These are phyloP conservation scores for Ophiostoma fasciatum DNA, from an alignment of 2,329 filamentous ascomycete genomes.

Conservation along the genomic window DNA sequence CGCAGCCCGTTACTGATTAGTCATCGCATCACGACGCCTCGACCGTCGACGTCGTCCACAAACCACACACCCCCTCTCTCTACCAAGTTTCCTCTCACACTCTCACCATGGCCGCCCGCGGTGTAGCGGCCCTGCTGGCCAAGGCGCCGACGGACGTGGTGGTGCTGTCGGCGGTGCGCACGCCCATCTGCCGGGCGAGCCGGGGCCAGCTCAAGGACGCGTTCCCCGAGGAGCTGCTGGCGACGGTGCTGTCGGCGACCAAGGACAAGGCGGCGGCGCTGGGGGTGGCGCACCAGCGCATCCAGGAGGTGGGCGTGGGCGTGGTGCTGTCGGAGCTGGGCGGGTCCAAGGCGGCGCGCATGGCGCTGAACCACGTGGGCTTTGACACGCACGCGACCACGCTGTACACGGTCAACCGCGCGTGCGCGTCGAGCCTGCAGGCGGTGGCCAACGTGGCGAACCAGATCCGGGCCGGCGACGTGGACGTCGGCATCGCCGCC, in stretches of 20 bases:
- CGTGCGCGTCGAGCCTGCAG: conserved; percentile 66
- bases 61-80: no score
- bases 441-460: conserved; percentile 62
- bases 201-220: conserved; percentile 76
- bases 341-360: conserved; percentile 77
- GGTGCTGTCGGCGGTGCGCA: conserved; percentile 80
- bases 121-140: conserved; percentile 59
- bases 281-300: conserved; percentile 50
- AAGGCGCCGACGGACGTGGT: conserved; percentile 74
- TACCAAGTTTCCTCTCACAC: no score
- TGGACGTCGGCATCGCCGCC: conserved; percentile 63
- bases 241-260: conserved; percentile 50
- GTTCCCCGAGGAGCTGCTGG: conserved; percentile 79
- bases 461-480: conserved; percentile 58
- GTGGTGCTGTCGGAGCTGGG: conserved; percentile 85
- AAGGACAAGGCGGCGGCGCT: conserved; percentile 46
- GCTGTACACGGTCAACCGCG: conserved; percentile 79
- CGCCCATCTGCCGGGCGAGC: conserved; percentile 69
- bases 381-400: conserved; percentile 51
- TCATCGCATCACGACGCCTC: no score
- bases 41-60: no score
- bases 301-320: conserved; percentile 75
- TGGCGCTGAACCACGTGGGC: conserved; percentile 77
- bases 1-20: no score
- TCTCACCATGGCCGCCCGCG: conserved; percentile 40